phyloP scores from a whole-genome alignment of 345 rosid species.

The Mallotus nudiflorus region DNA sequence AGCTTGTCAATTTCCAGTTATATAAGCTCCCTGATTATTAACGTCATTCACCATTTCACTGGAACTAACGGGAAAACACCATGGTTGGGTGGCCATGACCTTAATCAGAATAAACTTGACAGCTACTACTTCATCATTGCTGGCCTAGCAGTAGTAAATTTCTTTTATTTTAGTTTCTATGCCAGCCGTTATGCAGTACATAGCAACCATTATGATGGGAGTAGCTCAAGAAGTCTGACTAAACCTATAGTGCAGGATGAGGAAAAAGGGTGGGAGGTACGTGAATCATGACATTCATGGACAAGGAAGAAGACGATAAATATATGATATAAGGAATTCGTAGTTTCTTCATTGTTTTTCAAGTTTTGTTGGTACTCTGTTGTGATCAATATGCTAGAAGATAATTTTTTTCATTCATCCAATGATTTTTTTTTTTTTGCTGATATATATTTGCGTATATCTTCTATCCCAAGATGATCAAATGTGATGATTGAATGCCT shows the following conservation, averaged over 20 bases:
- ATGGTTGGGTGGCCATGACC: constrained; percentile 69
- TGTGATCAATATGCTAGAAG: too few species aligned
- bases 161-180: constrained; percentile 54
- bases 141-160: constrained; percentile 39
- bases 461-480: too few species aligned
- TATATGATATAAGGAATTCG: too few species aligned
- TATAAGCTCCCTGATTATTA: constrained; percentile 44
- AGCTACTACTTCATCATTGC: constrained; percentile 51
- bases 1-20: constrained; percentile 58
- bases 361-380: too few species aligned
- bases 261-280: not conserved
- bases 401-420: too few species aligned
- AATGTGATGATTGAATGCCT: too few species aligned
- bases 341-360: not conserved
- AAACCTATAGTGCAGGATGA: not conserved
- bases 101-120: constrained; percentile 53
- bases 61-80: constrained; percentile 25
- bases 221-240: not conserved
- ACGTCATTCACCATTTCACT: constrained; percentile 36
- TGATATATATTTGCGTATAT: too few species aligned
- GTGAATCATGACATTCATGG: not conserved
- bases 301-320: not conserved
- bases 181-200: constrained; percentile 34
- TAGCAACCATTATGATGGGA: not conserved
- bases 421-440: too few species aligned